Percentiles rank a stretch among this genome's conserved stretches.
Evolutionary conservation across 1,284 basidiomycete genomes (phyloP).

Genomic region (Sporisorium exsertum): DNA sequence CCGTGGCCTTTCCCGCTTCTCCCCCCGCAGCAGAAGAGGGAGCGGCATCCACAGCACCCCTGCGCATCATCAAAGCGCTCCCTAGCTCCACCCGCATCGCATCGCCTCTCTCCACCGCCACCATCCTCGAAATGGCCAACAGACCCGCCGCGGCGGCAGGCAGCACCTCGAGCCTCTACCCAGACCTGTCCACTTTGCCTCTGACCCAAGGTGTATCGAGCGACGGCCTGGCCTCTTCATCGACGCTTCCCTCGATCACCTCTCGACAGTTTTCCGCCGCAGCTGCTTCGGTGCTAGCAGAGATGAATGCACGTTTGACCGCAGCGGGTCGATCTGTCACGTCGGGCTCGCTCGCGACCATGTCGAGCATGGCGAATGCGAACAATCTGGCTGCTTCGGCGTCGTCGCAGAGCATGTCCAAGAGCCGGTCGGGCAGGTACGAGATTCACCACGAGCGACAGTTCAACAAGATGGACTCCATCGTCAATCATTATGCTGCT

Average conservation of each 20-base stretch:
- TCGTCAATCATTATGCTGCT: conserved; percentile 57
- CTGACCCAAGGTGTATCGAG: conserved; percentile 28
- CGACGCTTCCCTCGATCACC: conserved; percentile 43
- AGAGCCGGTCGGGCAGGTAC: conserved; percentile 42
- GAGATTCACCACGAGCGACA: conserved; percentile 50
- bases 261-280: conserved; percentile 48
- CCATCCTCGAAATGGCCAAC: conserved; percentile 37
- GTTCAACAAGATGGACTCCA: conserved; percentile 58
- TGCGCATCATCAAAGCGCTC: conserved; percentile 53
- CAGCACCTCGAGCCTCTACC: conserved; percentile 32
- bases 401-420: conserved; percentile 36
- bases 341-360: conserved; percentile 27
- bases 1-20: conserved; percentile 17
- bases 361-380: conserved; percentile 36
- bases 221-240: conserved; percentile 32
- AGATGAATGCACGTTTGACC: conserved; percentile 55
- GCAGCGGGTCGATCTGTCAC: conserved; percentile 42
- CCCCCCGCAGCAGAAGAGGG: conserved; percentile 5
- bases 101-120: conserved; percentile 32
- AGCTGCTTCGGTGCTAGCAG: conserved; percentile 49
- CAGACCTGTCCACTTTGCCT: conserved; percentile 27
- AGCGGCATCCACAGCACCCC: conserved; percentile 29
- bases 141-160: background rate
- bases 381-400: conserved; percentile 21
- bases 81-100: conserved; percentile 36